phyloP scores from a whole-genome alignment of 257 asterid genomes.

The Handroanthus guayacan region DNA sequence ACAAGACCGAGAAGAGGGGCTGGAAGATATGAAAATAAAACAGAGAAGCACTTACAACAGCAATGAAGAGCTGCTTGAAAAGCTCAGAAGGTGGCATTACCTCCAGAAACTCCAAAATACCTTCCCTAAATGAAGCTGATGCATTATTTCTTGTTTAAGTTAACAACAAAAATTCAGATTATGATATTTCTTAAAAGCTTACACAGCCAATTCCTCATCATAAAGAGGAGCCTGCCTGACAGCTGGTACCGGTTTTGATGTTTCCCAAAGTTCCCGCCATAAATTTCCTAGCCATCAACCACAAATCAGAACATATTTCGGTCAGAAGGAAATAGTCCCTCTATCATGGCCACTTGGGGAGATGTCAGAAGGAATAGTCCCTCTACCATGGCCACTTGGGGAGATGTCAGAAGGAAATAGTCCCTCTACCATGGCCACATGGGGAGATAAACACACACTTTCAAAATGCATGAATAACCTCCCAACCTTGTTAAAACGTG shows the following conservation, averaged over 20 bases:
- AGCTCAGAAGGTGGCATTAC: conserved; percentile 78
- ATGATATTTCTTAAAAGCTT: conserved; percentile 43
- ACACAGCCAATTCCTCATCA: conserved; percentile 99
- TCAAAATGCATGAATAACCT: too few relatives aligned
- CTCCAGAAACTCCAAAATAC: conserved; percentile 74
- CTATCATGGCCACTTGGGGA: conserved; percentile 22
- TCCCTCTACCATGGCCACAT: conserved; percentile 18
- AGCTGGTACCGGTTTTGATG: conserved; percentile 94
- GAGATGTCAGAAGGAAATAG: background rate
- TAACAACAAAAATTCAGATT: conserved; percentile 13
- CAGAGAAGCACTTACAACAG: conserved; percentile 69
- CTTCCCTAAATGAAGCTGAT: conserved; percentile 67
- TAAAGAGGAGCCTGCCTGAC: conserved; percentile 90
- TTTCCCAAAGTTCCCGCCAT: conserved; percentile 99
- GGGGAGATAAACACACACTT: background rate
- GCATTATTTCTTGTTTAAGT: conserved; percentile 28
- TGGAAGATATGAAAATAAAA: conserved; percentile 25
- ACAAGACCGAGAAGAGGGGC: background rate
- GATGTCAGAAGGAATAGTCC: background rate
- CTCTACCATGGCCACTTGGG: conserved; percentile 22
- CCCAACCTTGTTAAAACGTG: too few relatives aligned
- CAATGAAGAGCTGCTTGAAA: conserved; percentile 84
- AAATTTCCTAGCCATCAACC: conserved; percentile 73
- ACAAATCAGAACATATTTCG: conserved; percentile 19
- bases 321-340: background rate